These are phyloP conservation scores for Daedaleopsis nitida DNA, from an alignment of 768 basidiomycete species.

Conservation along the genomic window DNA sequence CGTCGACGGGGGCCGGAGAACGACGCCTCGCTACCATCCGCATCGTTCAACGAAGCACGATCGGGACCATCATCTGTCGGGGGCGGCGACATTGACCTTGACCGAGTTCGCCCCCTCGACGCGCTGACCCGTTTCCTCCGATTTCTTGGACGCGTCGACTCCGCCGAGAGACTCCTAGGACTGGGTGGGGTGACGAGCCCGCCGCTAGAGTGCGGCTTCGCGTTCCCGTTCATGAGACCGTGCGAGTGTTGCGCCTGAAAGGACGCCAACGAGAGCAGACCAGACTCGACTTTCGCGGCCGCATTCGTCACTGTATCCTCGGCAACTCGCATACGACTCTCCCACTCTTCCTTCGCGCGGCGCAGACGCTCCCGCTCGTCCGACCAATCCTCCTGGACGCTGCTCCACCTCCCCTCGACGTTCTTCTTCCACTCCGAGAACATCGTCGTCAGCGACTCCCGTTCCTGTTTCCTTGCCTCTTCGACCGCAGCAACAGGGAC, in stretches of 20 bases:
- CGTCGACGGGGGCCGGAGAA: conserved; percentile 23
- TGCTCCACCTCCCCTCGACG: conserved; percentile 79
- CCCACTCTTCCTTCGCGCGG: conserved; percentile 82
- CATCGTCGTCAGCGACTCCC: conserved; percentile 53
- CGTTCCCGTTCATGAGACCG: conserved; percentile 32
- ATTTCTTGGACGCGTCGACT: conserved; percentile 42
- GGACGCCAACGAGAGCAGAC: conserved; percentile 33
- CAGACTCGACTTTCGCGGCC: conserved; percentile 37
- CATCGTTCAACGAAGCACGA: conserved; percentile 6
- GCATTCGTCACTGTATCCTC: conserved; percentile 55
- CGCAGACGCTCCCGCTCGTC: conserved; percentile 76
- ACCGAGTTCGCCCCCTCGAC: conserved; percentile 40
- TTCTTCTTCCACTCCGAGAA: conserved; percentile 73
- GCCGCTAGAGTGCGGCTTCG: conserved; percentile 33
- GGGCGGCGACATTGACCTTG: conserved; percentile 33
- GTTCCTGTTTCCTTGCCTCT: conserved; percentile 39
- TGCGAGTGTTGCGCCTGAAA: conserved; percentile 40
- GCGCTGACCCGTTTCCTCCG: conserved; percentile 34
- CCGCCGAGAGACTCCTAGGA: conserved; percentile 69
- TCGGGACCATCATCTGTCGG: conserved; percentile 11
- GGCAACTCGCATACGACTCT: conserved; percentile 54
- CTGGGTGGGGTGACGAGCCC: conserved; percentile 78
- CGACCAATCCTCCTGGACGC: conserved; percentile 80
- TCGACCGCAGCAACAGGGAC: conserved; percentile 26
- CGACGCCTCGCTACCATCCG: conserved; percentile 3